These are phyloP conservation scores for Trichoderma polysporum DNA, from an alignment of 2,329 filamentous ascomycete genomes.

Conservation along the genomic window DNA sequence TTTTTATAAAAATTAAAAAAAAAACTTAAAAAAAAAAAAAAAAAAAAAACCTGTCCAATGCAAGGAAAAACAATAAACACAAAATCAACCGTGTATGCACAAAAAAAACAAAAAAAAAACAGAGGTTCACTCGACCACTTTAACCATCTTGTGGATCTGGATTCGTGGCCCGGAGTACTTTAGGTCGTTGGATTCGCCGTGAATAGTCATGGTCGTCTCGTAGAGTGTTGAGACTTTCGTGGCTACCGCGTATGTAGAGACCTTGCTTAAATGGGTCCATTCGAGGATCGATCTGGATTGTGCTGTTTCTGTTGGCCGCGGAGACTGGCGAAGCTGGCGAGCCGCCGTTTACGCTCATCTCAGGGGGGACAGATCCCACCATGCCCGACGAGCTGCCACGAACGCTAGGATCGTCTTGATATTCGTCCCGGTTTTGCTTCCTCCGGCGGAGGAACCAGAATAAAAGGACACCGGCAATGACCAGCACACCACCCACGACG, in stretches of 20 bases:
- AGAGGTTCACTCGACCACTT: not conserved
- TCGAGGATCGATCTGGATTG: conserved; percentile 60
- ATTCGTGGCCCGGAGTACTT: conserved; percentile 62
- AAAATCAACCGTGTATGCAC: conserved; percentile 3
- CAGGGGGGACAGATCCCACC: conserved; percentile 43
- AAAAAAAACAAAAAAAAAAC: not conserved
- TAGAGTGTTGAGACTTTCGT: conserved; percentile 62
- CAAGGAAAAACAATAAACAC: conserved; percentile 4
- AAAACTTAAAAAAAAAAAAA: too few species aligned
- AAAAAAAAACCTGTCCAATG: not conserved
- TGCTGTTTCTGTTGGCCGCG: conserved; percentile 51
- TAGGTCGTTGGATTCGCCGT: conserved; percentile 54
- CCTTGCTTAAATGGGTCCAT: conserved; percentile 61
- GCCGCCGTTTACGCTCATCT: conserved; percentile 39
- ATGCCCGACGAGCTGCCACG: conserved; percentile 53
- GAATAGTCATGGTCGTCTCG: conserved; percentile 67
- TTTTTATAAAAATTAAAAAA: too few species aligned
- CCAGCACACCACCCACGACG: conserved; percentile 45
- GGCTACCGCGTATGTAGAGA: conserved; percentile 58
- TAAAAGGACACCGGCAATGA: conserved; percentile 37
- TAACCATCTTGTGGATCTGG: conserved; percentile 48
- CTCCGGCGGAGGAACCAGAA: conserved; percentile 48
- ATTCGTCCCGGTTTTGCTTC: conserved; percentile 44
- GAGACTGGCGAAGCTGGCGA: conserved; percentile 36
- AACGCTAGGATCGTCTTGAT: conserved; percentile 46